phyloP scores from a whole-genome alignment of 2,329 filamentous ascomycete genomes.

The Aspergillus terreus region DNA sequence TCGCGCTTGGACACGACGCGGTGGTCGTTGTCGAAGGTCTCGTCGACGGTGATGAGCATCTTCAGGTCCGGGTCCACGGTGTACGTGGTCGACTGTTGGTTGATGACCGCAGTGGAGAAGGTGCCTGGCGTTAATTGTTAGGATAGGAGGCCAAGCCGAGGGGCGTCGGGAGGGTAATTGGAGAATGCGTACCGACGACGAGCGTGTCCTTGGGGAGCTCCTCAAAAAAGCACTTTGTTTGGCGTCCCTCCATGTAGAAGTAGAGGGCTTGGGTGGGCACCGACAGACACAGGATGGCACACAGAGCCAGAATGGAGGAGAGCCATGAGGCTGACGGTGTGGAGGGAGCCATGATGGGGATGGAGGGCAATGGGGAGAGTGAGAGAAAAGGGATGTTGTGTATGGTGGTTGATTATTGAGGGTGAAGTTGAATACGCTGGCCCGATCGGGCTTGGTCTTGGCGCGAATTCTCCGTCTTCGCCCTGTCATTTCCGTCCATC shows the following conservation, averaged over 20 bases:
- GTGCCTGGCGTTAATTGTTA: constrained; percentile 54
- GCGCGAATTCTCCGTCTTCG: constrained; percentile 20
- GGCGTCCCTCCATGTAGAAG: constrained; percentile 87
- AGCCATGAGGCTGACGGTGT: constrained; percentile 37
- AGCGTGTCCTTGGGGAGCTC: constrained; percentile 96
- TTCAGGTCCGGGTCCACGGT: constrained; percentile 68
- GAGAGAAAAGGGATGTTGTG: neutral
- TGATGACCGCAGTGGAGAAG: constrained; percentile 82
- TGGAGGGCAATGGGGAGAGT: neutral
- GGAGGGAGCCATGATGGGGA: constrained; percentile 32
- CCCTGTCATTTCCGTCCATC: constrained; percentile 1
- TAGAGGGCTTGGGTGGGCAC: constrained; percentile 76
- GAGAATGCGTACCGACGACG: constrained; percentile 68
- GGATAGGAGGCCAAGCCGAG: neutral
- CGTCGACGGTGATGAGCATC: constrained; percentile 90
- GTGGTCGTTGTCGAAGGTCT: constrained; percentile 97
- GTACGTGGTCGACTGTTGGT: constrained; percentile 64
- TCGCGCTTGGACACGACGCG: constrained; percentile 88
- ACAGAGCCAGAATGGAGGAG: constrained; percentile 52
- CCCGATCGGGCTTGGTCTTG: constrained; percentile 20
- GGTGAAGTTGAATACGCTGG: constrained; percentile 20
- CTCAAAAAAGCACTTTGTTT: constrained; percentile 95
- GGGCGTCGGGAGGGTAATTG: neutral
- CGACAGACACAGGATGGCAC: constrained; percentile 61
- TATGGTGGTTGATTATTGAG: neutral